Evolutionary conservation across 805 yeast genomes (phyloP), one percentile per base, ranked within the genome.

Genomic region (Candida oleophila): DNA sequence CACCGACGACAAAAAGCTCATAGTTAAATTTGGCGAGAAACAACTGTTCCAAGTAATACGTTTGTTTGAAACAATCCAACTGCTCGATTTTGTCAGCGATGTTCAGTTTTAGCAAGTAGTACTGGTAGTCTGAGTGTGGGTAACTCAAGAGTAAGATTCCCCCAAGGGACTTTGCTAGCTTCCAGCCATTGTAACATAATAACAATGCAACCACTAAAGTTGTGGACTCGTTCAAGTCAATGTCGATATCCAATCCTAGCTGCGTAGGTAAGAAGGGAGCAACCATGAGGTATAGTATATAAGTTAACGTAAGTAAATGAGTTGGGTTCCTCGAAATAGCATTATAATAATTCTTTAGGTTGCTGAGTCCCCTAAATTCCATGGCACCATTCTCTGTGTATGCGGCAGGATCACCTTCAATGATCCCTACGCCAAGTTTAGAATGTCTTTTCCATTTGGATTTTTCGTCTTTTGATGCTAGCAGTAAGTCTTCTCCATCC

Each of bases 1-100:
- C 50, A 2, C 88, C 75, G 2, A 83, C 78, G 20, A 87, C 73
- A 53, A 74, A 81, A 3, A 84, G 65, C 48, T 75, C 76, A 57
- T 81, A 80, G 58, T 83, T 86, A 34, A 85, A 83, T 53, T 84
- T 81, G 2, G 86, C 74, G 4, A 87, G 66, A 43, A 78, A 68
- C 7, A 86, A 69, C 55, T 60, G 70, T 12, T 75, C 70, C 14
- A 86, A 58, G 4, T 59, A 57, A 55, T 82, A 84, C 3, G 68
- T 62, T 2, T 74, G 61, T 55, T 77, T 81, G 63, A 78, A 87
- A 34, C 66, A 67, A 12, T 79, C 82, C n/a, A 82, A 61, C 1
- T 59, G 57, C 21, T 66, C 60, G n/a, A 87, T 73, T 9, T 62
- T 60, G 38, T 72, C 74, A n/a, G 62, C 62, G 3, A 87, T 72